Evolutionary conservation across 768 basidiomycete species (phyloP).

Genomic region (Sporobolomyces pararoseus): DNA sequence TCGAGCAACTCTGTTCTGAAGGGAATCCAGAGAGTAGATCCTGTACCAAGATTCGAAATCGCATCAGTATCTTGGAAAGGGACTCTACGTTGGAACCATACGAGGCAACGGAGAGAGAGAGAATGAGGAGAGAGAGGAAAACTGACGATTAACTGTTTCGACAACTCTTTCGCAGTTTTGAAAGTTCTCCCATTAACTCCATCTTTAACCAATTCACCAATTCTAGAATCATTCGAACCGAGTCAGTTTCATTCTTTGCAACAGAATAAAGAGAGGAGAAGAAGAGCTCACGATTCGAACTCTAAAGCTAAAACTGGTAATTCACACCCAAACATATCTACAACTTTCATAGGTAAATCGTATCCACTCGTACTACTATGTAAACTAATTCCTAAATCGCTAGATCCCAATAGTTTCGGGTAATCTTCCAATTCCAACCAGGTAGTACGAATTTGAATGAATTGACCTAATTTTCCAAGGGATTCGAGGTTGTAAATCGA

Average conservation of each 20-base stretch:
- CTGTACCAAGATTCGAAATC: no score
- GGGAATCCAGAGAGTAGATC: constrained; percentile 63
- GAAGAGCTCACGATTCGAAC: constrained; percentile 68
- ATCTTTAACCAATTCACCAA: constrained; percentile 79
- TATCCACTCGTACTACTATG: constrained; percentile 85
- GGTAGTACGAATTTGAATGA: constrained; percentile 69
- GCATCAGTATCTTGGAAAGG: no score
- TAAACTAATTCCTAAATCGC: constrained; percentile 84
- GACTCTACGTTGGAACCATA: no score
- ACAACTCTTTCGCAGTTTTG: constrained; percentile 62
- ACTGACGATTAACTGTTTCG: constrained; percentile 66
- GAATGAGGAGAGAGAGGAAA: constrained; percentile 16
- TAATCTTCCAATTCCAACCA: constrained; percentile 92
- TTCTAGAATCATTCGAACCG: constrained; percentile 53
- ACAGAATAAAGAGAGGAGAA: background rate
- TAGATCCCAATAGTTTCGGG: constrained; percentile 77
- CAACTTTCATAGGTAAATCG: constrained; percentile 97
- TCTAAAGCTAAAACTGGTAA: constrained; percentile 86
- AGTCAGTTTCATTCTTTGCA: background rate
- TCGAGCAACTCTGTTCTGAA: constrained; percentile 50
- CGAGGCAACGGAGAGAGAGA: background rate
- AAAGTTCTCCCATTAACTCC: constrained; percentile 82
- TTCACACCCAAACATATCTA: constrained; percentile 98
- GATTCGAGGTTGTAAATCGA: constrained; percentile 54
- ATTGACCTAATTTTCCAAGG: constrained; percentile 71